Conservation (phyloP, 2,329 filamentous ascomycete genomes). For the Stenocarpella maydis region DNA sequence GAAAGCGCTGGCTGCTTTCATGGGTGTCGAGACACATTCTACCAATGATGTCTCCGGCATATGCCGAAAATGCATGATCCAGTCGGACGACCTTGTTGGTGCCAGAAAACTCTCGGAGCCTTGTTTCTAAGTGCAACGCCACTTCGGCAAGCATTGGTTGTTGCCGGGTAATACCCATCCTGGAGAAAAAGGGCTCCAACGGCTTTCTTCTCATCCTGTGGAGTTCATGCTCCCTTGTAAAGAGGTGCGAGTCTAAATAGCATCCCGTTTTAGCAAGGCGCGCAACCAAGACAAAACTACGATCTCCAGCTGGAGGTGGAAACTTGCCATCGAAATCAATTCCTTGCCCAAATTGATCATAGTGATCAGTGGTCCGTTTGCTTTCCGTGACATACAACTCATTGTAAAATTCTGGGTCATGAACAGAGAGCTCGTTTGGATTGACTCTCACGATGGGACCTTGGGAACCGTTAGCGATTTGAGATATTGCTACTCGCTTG, state of each 20-base stretch:
- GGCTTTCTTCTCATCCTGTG: slow-evolving; percentile 14
- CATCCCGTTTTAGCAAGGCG: background rate
- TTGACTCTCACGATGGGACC: slow-evolving; percentile 46
- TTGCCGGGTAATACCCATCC: background rate
- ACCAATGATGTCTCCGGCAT: slow-evolving; percentile 2
- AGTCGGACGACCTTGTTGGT: background rate
- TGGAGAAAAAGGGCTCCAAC: slow-evolving; percentile 23
- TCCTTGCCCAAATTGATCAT: slow-evolving; percentile 34
- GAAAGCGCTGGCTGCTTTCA: slow-evolving; percentile 29
- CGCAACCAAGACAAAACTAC: too few relatives aligned
- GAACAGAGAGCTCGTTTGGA: slow-evolving; percentile 43
- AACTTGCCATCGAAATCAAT: slow-evolving; percentile 35
- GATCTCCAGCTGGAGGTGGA: too few relatives aligned
- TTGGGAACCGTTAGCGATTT: slow-evolving; percentile 29
- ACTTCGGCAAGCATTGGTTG: background rate
- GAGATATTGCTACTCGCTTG: too few relatives aligned
- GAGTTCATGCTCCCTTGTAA: slow-evolving; percentile 11
- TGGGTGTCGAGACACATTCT: slow-evolving; percentile 7
- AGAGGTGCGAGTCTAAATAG: background rate
- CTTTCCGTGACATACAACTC: slow-evolving; percentile 39
- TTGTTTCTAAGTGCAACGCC: background rate
- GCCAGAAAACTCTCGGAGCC: background rate
- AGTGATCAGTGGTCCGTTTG: slow-evolving; percentile 21
- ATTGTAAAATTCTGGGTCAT: slow-evolving; percentile 43
- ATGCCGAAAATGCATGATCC: slow-evolving; percentile 9